These are phyloP conservation scores for Nasturtium officinale DNA, from an alignment of 345 rosid genomes.

Conservation along the genomic window DNA sequence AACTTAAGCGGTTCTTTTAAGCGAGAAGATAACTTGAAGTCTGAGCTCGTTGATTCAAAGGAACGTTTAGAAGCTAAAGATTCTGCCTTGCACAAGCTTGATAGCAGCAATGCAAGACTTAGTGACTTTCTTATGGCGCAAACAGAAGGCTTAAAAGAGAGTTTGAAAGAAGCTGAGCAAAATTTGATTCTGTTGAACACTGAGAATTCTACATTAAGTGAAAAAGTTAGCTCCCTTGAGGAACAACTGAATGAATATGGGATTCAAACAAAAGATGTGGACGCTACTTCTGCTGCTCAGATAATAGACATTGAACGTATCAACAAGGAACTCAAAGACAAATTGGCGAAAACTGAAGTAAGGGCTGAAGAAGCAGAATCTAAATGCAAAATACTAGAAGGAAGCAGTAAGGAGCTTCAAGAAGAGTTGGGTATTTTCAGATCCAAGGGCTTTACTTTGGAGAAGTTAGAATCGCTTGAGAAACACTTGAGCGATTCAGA, in stretches of 20 bases:
- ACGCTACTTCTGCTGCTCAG: conserved; percentile 42
- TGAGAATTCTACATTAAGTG: conserved; percentile 58
- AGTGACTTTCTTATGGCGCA: conserved; percentile 53
- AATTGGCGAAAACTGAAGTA: conserved; percentile 51
- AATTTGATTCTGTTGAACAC: conserved; percentile 53
- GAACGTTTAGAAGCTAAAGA: conserved; percentile 62
- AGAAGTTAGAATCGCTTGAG: conserved; percentile 69
- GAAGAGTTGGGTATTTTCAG: conserved; percentile 57
- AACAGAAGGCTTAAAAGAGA: conserved; percentile 55
- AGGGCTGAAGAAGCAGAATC: conserved; percentile 62
- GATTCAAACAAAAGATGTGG: conserved; percentile 52
- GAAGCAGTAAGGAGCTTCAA: conserved; percentile 53
- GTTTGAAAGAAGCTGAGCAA: conserved; percentile 62
- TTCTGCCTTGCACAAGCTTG: conserved; percentile 53
- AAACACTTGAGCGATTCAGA: conserved; percentile 67
- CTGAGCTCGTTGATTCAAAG: conserved; percentile 50
- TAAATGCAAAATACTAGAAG: conserved; percentile 50
- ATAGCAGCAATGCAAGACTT: conserved; percentile 52
- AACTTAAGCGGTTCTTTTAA: conserved; percentile 62
- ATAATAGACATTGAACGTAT: conserved; percentile 43
- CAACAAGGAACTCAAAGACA: conserved; percentile 52
- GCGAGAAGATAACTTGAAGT: conserved; percentile 58
- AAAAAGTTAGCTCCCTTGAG: conserved; percentile 57
- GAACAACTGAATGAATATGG: conserved; percentile 51
- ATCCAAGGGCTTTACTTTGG: conserved; percentile 47